Percentiles rank a stretch among this genome's conserved stretches.
Conservation (phyloP, 345 rosid genomes). For the Hirschfeldia incana region DNA sequence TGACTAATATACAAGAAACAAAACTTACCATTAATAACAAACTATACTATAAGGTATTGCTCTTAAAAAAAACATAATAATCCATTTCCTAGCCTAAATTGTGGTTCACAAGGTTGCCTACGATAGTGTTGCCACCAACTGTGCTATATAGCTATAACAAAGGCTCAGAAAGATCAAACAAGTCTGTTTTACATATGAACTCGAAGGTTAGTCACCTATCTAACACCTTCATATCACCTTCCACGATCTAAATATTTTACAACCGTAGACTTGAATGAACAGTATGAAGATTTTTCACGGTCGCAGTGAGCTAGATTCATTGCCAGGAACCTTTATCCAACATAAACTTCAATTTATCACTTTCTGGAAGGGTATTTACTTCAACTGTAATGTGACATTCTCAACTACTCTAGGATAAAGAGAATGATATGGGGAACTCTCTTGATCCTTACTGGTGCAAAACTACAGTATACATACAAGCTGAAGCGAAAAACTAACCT, state of each 20-base stretch:
- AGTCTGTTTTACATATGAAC: neutral
- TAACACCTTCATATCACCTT: neutral
- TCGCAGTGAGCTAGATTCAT: neutral
- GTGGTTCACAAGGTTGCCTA: neutral
- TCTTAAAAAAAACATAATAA: neutral
- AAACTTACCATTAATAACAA: neutral
- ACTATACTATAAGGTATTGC: neutral
- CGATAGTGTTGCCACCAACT: neutral
- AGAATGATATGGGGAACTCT: neutral
- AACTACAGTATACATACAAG: neutral
- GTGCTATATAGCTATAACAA: neutral
- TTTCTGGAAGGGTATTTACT: constrained; percentile 1
- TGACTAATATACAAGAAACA: constrained; percentile 53
- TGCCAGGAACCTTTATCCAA: neutral
- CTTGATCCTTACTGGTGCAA: neutral
- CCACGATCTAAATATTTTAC: neutral
- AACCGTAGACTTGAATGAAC: no score
- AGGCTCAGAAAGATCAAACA: neutral
- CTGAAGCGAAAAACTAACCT: constrained; percentile 52
- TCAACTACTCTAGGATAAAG: neutral
- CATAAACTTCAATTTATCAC: neutral
- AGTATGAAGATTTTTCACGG: neutral
- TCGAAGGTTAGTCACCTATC: neutral
- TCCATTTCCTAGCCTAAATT: neutral
- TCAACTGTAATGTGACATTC: neutral